Conservation (phyloP, 306 rosid species). For the Datisca glomerata region DNA sequence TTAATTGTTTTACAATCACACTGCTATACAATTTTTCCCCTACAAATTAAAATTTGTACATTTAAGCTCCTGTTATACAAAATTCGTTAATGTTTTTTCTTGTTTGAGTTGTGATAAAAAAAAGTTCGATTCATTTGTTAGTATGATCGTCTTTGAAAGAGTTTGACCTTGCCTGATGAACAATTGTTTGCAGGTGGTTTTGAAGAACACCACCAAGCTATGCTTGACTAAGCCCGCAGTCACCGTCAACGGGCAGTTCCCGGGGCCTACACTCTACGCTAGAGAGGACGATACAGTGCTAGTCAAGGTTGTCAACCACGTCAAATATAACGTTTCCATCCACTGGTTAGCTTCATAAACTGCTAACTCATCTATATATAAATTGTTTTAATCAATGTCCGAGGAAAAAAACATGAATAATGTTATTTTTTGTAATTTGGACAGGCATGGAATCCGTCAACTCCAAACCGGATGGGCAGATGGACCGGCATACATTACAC, state of each 20-base stretch:
- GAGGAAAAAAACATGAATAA: no score
- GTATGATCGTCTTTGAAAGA: neutral
- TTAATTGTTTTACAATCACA: no score
- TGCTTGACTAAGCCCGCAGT: slow-evolving; percentile 63
- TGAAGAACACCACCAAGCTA: slow-evolving; percentile 32
- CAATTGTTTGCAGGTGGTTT: slow-evolving; percentile 49
- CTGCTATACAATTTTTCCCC: no score
- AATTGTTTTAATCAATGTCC: neutral
- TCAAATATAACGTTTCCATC: slow-evolving; percentile 45
- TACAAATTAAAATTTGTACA: no score
- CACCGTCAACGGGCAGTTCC: slow-evolving; percentile 70
- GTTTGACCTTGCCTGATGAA: no score
- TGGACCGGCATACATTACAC: slow-evolving; percentile 81
- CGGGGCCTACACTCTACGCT: slow-evolving; percentile 84
- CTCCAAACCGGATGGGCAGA: slow-evolving; percentile 84
- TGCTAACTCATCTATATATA: neutral
- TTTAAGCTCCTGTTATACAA: no score
- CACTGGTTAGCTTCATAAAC: slow-evolving; percentile 47
- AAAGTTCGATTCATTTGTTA: neutral
- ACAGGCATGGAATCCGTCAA: slow-evolving; percentile 83
- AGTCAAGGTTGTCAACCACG: slow-evolving; percentile 60
- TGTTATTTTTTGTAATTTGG: neutral
- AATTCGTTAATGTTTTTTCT: neutral
- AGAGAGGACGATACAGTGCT: slow-evolving; percentile 78
- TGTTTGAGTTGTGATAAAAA: neutral